Base-by-base conservation (phyloP, 148 eudicot species). In the Vaccinium corymbosum region DNA sequence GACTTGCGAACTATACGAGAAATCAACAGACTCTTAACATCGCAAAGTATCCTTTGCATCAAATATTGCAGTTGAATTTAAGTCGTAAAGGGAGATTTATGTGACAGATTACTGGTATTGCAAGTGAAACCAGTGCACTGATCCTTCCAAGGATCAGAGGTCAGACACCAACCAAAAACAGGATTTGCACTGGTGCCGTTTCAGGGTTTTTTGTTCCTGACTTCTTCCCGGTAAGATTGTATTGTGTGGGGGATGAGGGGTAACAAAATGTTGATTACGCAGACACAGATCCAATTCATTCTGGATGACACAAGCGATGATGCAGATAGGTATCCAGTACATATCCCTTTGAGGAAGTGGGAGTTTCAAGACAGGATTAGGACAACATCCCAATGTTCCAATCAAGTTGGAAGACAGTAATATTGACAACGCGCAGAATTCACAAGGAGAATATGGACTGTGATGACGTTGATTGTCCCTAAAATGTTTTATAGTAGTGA, bases 121-220 rank as follows among this genome's bases (percentile, higher is more conserved):
- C 92, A 88, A 6, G 17, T 49, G 3, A 42, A 62, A 59, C 90
- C 90, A 27, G 6, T 74, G 90, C 90, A 89, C 7, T 81, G 74
- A 53, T 80, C 84, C 62, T 56, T 73, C 61, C 92, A 90, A 7
- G 92, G 92, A 77, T 86, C 75, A 49, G 92, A 88, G 71, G 84
- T 78, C 27, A 46, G 20, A 55, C 85, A 86, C 92, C 92, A 90
- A 81, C 89, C 90, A 19, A 57, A 70, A 80, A 1, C 38, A 80
- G 85, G 2, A 19, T 10, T 42, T 42, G 46, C 0, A 42, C 46
- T 5, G 46, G 6, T 42, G 46, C 46, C 0, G 6, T 42, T 42
- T 42, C 46, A 42, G 46, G 46, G 46, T 3, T 42, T 42, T 42
- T 5, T 42, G 46, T 42, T 42, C 46, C 46, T 42, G 46, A 42